phyloP scores from a whole-genome alignment of 768 basidiomycete species.

The Cystobasidium ongulense region DNA sequence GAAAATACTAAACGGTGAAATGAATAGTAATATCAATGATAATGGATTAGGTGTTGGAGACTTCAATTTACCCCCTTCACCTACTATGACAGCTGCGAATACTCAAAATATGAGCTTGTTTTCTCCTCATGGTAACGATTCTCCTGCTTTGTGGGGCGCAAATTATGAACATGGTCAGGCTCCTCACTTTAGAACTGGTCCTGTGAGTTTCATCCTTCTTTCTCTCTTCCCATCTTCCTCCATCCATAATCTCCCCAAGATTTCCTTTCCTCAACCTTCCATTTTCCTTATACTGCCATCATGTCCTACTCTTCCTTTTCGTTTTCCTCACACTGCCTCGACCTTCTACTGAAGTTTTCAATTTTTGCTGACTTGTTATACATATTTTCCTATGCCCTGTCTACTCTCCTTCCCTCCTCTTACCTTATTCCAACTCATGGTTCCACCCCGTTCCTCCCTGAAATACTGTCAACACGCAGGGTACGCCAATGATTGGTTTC shows the following conservation, averaged over 20 bases:
- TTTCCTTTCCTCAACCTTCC: too few species aligned
- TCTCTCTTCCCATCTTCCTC: neutral
- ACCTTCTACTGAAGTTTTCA: neutral
- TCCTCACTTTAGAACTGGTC: neutral
- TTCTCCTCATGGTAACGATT: neutral
- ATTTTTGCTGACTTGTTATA: neutral
- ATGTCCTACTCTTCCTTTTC: too few species aligned
- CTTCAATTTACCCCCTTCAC: slow-evolving; percentile 16
- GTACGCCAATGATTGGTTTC: slow-evolving; percentile 11
- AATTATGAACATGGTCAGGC: neutral
- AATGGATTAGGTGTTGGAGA: neutral
- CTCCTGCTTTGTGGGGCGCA: neutral
- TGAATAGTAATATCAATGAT: neutral
- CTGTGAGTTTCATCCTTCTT: neutral
- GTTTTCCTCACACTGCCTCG: neutral
- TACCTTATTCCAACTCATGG: neutral
- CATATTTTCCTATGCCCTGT: too few species aligned
- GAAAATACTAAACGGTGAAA: neutral
- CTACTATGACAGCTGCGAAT: slow-evolving; percentile 10
- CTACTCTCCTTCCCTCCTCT: neutral
- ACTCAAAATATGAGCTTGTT: neutral
- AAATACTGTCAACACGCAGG: neutral
- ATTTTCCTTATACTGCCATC: too few species aligned
- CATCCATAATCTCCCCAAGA: neutral
- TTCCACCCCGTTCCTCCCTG: neutral